Percentiles rank a stretch among this genome's conserved stretches.
Conservation (phyloP, 805 yeast genomes). For the Diddensiella caesifluorescens region DNA sequence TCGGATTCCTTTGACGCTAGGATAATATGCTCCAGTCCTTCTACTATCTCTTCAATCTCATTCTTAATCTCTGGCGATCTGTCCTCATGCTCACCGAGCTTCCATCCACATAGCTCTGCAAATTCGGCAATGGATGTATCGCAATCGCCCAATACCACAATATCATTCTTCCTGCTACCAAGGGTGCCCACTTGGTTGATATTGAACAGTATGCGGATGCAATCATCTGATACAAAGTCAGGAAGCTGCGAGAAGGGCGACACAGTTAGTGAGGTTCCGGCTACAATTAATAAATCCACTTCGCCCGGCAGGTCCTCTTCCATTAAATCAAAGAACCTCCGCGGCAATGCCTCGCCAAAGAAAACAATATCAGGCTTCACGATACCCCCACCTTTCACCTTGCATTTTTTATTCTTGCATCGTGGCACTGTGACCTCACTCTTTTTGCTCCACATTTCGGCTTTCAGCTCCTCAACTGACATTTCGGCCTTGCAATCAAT, state of each 20-base stretch:
- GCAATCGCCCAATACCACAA: conserved; percentile 55
- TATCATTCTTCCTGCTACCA: conserved; percentile 53
- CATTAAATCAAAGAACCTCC: conserved; percentile 61
- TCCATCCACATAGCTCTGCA: conserved; percentile 60
- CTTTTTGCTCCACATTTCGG: conserved; percentile 17
- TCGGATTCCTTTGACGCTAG: conserved; percentile 1
- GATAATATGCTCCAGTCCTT: conserved; percentile 5
- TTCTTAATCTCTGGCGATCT: not conserved
- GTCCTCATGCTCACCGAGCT: not conserved
- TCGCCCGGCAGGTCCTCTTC: conserved; percentile 48
- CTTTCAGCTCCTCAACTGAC: conserved; percentile 30
- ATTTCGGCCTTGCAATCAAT: conserved; percentile 62
- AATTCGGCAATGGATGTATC: conserved; percentile 58
- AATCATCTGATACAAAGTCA: conserved; percentile 45
- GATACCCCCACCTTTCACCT: conserved; percentile 53
- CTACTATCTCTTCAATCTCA: conserved; percentile 19
- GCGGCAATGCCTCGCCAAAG: conserved; percentile 85
- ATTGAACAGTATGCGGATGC: conserved; percentile 64
- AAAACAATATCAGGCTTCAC: conserved; percentile 94
- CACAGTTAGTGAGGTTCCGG: conserved; percentile 88
- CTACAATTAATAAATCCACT: conserved; percentile 72
- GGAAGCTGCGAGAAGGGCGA: conserved; percentile 88
- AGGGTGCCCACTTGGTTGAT: conserved; percentile 70
- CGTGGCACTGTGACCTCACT: conserved; percentile 28
- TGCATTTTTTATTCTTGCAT: conserved; percentile 38